Percentiles rank a stretch among this genome's conserved stretches.
Evolutionary conservation across 2,329 filamentous ascomycete species (phyloP).

Genomic region (Hymenoscyphus occultus): DNA sequence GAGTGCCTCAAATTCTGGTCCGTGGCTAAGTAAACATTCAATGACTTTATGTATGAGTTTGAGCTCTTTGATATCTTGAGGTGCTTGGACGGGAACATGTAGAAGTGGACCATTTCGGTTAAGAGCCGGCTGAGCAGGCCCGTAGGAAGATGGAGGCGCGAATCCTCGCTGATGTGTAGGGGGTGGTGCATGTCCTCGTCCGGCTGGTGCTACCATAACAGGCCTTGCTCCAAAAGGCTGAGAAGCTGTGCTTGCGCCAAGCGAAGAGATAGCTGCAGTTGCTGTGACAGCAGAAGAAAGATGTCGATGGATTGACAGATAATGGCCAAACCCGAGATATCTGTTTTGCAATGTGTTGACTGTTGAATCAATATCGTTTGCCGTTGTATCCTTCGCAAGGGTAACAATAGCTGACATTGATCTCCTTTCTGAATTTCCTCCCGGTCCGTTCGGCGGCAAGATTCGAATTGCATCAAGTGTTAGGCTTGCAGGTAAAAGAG

Average conservation of each 20-base stretch:
- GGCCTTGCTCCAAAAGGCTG: conserved; percentile 78
- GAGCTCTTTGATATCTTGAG: conserved; percentile 73
- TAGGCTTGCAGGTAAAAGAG: conserved; percentile 57
- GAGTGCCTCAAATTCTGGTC: conserved; percentile 84
- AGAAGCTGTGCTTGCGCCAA: conserved; percentile 40
- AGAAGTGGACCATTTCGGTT: conserved; percentile 47
- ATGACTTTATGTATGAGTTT: conserved; percentile 85
- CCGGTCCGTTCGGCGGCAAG: conserved; percentile 51
- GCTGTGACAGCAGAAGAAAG: conserved; percentile 72
- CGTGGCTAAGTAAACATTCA: conserved; percentile 74
- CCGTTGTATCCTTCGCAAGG: conserved; percentile 74
- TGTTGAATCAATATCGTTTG: conserved; percentile 76
- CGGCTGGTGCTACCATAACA: conserved; percentile 44
- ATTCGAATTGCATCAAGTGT: conserved; percentile 73
- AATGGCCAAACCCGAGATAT: conserved; percentile 82
- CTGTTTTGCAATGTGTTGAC: conserved; percentile 77
- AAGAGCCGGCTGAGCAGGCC: conserved; percentile 30
- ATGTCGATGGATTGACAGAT: conserved; percentile 76
- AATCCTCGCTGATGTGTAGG: conserved; percentile 58
- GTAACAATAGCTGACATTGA: conserved; percentile 77
- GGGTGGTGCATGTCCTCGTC: conserved; percentile 47
- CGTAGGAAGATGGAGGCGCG: conserved; percentile 73
- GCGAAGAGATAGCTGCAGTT: conserved; percentile 43
- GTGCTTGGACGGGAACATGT: conserved; percentile 71
- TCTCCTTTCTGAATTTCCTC: conserved; percentile 59